Percentiles rank a stretch among this genome's conserved stretches.
Conservation (phyloP, 2,329 filamentous ascomycete genomes). For the Paramyrothecium sp. region DNA sequence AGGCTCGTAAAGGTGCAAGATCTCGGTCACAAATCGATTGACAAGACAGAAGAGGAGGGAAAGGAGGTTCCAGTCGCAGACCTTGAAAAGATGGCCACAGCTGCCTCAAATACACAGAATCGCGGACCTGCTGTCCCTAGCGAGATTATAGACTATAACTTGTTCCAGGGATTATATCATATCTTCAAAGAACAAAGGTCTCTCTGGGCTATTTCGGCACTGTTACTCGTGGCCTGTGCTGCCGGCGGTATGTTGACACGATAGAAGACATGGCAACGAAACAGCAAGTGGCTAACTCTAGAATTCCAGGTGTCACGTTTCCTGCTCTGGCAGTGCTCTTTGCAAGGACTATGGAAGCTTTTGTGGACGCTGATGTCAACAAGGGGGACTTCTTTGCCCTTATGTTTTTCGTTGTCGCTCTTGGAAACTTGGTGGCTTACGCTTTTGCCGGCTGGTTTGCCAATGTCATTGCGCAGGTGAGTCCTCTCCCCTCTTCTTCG, state of each 20-base stretch:
- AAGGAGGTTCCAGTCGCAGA: slow-evolving; percentile 36
- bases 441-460: slow-evolving; percentile 31
- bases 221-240: slow-evolving; percentile 19
- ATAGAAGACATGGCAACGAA: too few relatives aligned
- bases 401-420: slow-evolving; percentile 56
- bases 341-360: slow-evolving; percentile 36
- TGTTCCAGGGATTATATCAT: slow-evolving; percentile 25
- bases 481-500: not conserved
- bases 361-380: slow-evolving; percentile 26
- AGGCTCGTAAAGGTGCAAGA: slow-evolving; percentile 46
- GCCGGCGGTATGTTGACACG: slow-evolving; percentile 21
- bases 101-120: slow-evolving; percentile 17
- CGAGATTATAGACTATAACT: slow-evolving; percentile 15
- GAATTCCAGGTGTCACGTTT: slow-evolving; percentile 30
- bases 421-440: slow-evolving; percentile 44
- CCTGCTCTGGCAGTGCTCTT: slow-evolving; percentile 40
- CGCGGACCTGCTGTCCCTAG: slow-evolving; percentile 7
- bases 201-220: slow-evolving; percentile 19
- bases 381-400: slow-evolving; percentile 50
- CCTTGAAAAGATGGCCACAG: slow-evolving; percentile 17
- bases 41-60: slow-evolving; percentile 15
- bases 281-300: too few relatives aligned
- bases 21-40: slow-evolving; percentile 21
- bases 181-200: slow-evolving; percentile 27
- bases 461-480: slow-evolving; percentile 34